Evolutionary conservation across 2,329 filamentous ascomycete species (phyloP).

Genomic region (Talaromyces islandicus): DNA sequence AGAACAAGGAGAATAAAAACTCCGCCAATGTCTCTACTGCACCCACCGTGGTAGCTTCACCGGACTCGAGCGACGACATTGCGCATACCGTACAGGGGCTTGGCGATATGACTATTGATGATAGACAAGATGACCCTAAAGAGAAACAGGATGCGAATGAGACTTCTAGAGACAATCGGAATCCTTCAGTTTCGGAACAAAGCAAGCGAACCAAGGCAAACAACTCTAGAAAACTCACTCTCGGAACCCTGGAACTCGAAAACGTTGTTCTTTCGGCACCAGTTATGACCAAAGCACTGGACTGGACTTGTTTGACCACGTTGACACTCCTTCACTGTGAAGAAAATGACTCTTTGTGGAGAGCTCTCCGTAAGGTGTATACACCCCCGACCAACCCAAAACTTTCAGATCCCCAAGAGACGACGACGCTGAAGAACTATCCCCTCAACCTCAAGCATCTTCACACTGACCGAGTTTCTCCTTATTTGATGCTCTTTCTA

Average conservation of each 20-base stretch:
- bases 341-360: constrained; percentile 70
- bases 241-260: constrained; percentile 71
- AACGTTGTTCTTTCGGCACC: constrained; percentile 66
- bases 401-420: neutral
- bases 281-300: constrained; percentile 63
- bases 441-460: constrained; percentile 65
- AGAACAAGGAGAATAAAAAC: neutral
- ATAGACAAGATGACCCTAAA: neutral
- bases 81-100: constrained; percentile 3
- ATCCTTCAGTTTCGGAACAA: neutral
- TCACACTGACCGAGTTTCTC: constrained; percentile 67
- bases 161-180: neutral
- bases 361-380: constrained; percentile 60
- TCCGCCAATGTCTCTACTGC: neutral
- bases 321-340: constrained; percentile 69
- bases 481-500: constrained; percentile 65
- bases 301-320: constrained; percentile 66
- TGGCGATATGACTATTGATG: constrained; percentile 1
- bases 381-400: constrained; percentile 33
- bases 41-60: neutral
- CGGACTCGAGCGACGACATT: neutral
- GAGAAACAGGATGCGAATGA: neutral
- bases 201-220: neutral
- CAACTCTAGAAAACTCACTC: constrained; percentile 45
- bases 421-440: constrained; percentile 41